A percentile compares a stretch with the other conserved stretches of the same genome.
These are phyloP conservation scores for Hypoxylon sp. DNA, from an alignment of 2,329 filamentous ascomycete species.

Conservation along the genomic window DNA sequence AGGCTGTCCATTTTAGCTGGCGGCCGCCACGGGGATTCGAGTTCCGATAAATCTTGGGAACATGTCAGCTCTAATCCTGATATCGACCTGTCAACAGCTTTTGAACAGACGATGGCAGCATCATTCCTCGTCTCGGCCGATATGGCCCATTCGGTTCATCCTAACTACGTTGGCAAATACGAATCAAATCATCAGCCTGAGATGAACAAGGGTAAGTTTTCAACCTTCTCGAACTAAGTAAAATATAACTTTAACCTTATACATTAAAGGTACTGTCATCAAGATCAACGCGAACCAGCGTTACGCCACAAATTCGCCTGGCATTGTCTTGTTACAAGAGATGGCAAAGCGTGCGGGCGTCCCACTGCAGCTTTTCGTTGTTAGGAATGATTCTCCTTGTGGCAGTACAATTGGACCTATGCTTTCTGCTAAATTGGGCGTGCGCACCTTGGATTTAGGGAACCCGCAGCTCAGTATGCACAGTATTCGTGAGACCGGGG, in stretches of 20 bases:
- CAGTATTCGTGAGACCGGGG: conserved; percentile 93
- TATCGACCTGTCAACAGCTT: conserved; percentile 80
- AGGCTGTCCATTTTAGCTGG: conserved; percentile 86
- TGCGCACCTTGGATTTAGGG: conserved; percentile 90
- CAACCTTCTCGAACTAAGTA: background rate
- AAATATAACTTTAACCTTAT: conserved; percentile 14
- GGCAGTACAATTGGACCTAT: conserved; percentile 99
- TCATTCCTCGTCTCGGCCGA: conserved; percentile 97
- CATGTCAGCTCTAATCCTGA: conserved; percentile 67
- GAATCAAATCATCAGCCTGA: conserved; percentile 91
- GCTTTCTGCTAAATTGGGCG: conserved; percentile 87
- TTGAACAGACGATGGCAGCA: conserved; percentile 90
- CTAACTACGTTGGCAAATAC: conserved; percentile 94
- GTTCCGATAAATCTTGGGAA: conserved; percentile 77
- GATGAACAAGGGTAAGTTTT: conserved; percentile 84
- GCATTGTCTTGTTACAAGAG: conserved; percentile 93
- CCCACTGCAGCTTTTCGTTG: conserved; percentile 94
- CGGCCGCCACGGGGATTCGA: conserved; percentile 62
- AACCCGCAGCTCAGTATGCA: conserved; percentile 98
- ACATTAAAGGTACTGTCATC: conserved; percentile 77
- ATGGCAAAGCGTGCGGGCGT: conserved; percentile 81
- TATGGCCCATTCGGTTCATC: conserved; percentile 97
- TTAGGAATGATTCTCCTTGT: conserved; percentile 94
- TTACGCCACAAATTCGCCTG: conserved; percentile 96
- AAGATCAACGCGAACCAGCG: conserved; percentile 98